Conservation (phyloP, 2,329 filamentous ascomycete species). For the Aureobasidium musti region DNA sequence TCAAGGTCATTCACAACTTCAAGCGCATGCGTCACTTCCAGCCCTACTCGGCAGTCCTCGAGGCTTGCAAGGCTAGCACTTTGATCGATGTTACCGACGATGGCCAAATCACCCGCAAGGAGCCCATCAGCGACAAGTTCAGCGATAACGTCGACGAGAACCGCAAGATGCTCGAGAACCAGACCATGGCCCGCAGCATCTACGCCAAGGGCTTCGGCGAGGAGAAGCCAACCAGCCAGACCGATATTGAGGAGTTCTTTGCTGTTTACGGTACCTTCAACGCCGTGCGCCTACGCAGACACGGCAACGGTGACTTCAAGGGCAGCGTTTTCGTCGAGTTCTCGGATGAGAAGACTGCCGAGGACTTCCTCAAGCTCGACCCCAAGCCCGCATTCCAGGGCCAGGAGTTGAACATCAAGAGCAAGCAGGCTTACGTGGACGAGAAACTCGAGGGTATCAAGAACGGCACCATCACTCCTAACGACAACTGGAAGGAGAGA, state of each 20-base stretch:
- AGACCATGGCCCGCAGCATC: conserved; percentile 71
- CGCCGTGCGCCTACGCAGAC: conserved; percentile 81
- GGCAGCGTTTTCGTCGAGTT: conserved; percentile 97
- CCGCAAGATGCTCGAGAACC: conserved; percentile 60
- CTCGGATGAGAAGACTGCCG: conserved; percentile 71
- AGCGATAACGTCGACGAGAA: conserved; percentile 56
- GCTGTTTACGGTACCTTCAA: conserved; percentile 75
- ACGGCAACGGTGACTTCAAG: conserved; percentile 75
- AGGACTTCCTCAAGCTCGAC: conserved; percentile 77
- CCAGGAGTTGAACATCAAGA: conserved; percentile 70
- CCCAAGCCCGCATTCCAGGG: conserved; percentile 83
- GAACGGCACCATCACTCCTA: conserved; percentile 24
- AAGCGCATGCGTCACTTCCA: conserved; percentile 96
- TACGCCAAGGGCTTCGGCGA: conserved; percentile 95
- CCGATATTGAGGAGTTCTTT: conserved; percentile 94
- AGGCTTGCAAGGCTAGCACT: conserved; percentile 76
- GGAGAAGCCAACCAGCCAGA: conserved; percentile 80
- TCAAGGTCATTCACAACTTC: conserved; percentile 80
- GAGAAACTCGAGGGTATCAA: conserved; percentile 45
- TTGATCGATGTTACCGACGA: conserved; percentile 74
- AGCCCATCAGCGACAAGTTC: conserved; percentile 59
- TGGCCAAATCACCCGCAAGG: conserved; percentile 74
- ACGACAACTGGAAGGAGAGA: conserved; percentile 24
- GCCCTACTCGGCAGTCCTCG: conserved; percentile 79
- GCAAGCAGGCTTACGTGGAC: conserved; percentile 79